Base-by-base conservation (phyloP, 768 basidiomycete genomes). In the Russula olivacea region DNA sequence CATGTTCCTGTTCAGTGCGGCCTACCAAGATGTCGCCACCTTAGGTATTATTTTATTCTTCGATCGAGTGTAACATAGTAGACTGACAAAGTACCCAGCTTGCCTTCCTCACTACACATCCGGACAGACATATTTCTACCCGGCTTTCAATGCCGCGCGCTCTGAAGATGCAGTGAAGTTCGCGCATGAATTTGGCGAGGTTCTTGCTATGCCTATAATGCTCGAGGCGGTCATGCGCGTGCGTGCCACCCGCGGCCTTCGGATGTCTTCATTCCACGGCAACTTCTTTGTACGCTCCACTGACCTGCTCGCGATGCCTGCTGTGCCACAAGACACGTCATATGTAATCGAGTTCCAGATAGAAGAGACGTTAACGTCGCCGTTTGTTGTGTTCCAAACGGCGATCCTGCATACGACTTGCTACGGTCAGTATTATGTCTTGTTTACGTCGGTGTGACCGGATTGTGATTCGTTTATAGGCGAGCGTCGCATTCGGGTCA, bases 121-220 rank as follows among this genome's bases (percentile, higher is more conserved):
- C 59, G 97, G 97, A 45, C 93, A 98, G 74, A 97, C 95, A 0
- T 98, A 93, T 78, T 95, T 95, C 73, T 99, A 98, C 74, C 97
- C 96, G 45, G 93, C 93, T 4, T 99, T 99, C 81, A 98, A 95
- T 71, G 97, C 97, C 12, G 83, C 85, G 2, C 83, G 93, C 48
- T 83, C 92, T 3, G 97, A 99, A 73, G 97, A 99, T 71, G 97
- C 97, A 3, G 81, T 97, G 76, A 98, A 98, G 76, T 98, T 99
- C 70, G 95, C 96, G 1, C 94, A 96, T 67, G 97, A 98, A 72
- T 95, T 98, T 70, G 93, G 94, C 23, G 86, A 91, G 69, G 90
- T 97, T 4, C 73, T 99, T 59, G 90, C 94, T 11, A 91, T 88
- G 80, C 92, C 94, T 5, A 91, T 98, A 69, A 95, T 93, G 81